These are phyloP conservation scores for Gymnopilus junonius DNA, from an alignment of 768 basidiomycete genomes.

Conservation along the genomic window DNA sequence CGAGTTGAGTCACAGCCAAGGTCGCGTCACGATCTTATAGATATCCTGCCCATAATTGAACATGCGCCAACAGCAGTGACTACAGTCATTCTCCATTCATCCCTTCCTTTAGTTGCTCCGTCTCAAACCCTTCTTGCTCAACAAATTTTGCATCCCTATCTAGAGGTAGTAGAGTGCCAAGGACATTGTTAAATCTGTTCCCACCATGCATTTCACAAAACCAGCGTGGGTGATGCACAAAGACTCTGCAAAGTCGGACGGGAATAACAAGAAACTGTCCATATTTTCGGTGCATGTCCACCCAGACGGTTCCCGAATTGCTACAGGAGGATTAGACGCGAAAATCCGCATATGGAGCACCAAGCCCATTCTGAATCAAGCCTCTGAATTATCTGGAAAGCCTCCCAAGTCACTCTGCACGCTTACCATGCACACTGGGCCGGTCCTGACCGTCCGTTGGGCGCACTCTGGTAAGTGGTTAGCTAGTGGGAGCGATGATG, in stretches of 20 bases:
- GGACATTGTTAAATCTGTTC: background rate
- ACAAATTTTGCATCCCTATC: background rate
- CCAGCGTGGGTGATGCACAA: constrained; percentile 88
- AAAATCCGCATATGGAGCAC: constrained; percentile 99
- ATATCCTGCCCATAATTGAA: too few relatives aligned
- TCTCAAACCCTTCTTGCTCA: background rate
- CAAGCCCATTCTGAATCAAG: constrained; percentile 84
- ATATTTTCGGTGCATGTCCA: constrained; percentile 96
- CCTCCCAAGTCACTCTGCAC: constrained; percentile 91
- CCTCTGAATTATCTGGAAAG: constrained; percentile 66
- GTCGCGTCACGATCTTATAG: too few relatives aligned
- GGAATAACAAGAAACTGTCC: constrained; percentile 68
- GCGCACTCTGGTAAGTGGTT: constrained; percentile 92
- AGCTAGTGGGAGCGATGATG: constrained; percentile 96
- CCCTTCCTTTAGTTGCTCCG: too few relatives aligned
- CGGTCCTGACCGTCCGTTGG: constrained; percentile 92
- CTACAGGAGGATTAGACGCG: constrained; percentile 96
- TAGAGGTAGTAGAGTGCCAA: background rate
- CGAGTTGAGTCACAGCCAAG: too few relatives aligned
- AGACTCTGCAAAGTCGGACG: constrained; percentile 69
- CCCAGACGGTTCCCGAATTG: constrained; percentile 93
- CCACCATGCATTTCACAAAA: constrained; percentile 81
- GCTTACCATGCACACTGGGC: constrained; percentile 91
- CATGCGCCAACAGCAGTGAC: too few relatives aligned
- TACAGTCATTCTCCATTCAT: too few relatives aligned